Base-by-base conservation (phyloP, 352 stramenopile species). In the Globisporangium nunn region DNA sequence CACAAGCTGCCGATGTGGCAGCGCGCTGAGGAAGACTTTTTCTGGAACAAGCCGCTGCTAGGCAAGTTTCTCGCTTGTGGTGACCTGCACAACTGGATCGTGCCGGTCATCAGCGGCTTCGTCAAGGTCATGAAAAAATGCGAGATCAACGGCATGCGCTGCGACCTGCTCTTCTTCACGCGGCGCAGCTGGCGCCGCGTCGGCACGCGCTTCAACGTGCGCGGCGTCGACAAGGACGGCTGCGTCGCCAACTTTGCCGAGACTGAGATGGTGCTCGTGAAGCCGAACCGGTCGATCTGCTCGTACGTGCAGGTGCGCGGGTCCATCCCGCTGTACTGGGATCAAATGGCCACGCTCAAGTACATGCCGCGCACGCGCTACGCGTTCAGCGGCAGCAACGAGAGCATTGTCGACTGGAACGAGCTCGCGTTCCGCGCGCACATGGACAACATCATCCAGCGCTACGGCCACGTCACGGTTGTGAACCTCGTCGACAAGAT, bases 241-340 rank as follows among this genome's bases (percentile, higher is more conserved):
- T 72, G 77, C 46, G 88, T 93, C 8, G 93, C 95, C 37, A 98
- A 98, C 71, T 98, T 96, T 72, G 90, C 85, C 18, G 95, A 98
- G 79, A 97, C 89, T 5, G 95, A 98, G 70, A 92, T 98, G 77
- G 74, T 98, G 55, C 66, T 93, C 57, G 68, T 81, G 30, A 76
- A 71, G 58, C 63, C 68, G 28, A 70, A 92, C 53, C 72, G 72
- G n/a, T 71, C 78, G 30, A 62, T 96, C 44, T 91, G 78, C 66
- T 95, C 82, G 54, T 93, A 95, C 67, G 82, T 97, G 23, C 92
- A 99, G 71, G 96, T 96, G 37, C 88, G 96, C 37, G 96, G 96
- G 43, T 98, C 88, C 31, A 98, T 99, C 59, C 96, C 96, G 50
- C 68, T 98, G 12, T 88, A 95, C 61, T 99, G 96, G 96, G 74